Evolutionary conservation across 2,329 filamentous ascomycete species (phyloP).

Genomic region (Colletotrichum liaoningense): DNA sequence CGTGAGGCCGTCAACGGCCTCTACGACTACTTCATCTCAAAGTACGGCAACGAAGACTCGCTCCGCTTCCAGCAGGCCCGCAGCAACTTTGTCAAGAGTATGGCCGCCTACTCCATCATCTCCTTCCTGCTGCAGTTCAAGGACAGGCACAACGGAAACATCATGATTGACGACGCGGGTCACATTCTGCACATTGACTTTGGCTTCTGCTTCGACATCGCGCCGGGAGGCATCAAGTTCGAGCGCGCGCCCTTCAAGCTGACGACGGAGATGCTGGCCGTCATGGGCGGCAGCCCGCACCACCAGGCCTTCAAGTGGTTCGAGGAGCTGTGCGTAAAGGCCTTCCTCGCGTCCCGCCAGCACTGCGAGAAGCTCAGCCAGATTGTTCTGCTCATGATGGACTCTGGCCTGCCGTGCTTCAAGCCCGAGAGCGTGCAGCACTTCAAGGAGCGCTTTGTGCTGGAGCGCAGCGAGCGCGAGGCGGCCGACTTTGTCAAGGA

Average conservation of each 20-base stretch:
- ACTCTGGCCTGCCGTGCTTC: conserved; percentile 96
- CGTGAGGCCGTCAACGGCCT: conserved; percentile 97
- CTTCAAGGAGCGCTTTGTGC: conserved; percentile 91
- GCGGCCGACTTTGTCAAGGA: conserved; percentile 95
- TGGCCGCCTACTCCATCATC: conserved; percentile 98
- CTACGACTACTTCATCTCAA: conserved; percentile 97
- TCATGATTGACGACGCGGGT: conserved; percentile 98
- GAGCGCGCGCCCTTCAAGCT: conserved; percentile 99
- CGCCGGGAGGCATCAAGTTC: conserved; percentile 95
- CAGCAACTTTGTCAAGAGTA: conserved; percentile 98
- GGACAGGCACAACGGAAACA: conserved; percentile 98
- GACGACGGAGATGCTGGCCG: conserved; percentile 96
- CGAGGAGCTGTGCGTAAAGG: conserved; percentile 95
- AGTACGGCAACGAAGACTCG: conserved; percentile 96
- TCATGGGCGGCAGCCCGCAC: conserved; percentile 90
- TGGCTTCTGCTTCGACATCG: conserved; percentile 99
- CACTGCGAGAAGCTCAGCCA: conserved; percentile 91
- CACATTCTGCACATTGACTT: conserved; percentile 99
- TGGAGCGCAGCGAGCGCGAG: conserved; percentile 91
- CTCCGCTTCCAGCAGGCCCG: conserved; percentile 94
- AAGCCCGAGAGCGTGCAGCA: conserved; percentile 95
- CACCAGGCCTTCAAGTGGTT: conserved; percentile 96
- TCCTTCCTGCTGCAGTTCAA: conserved; percentile 98
- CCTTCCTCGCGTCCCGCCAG: conserved; percentile 88
- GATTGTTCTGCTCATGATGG: conserved; percentile 94